These are phyloP conservation scores for Aegilops bicornis DNA, from an alignment of 176 grass and related monocot genomes.

Conservation along the genomic window DNA sequence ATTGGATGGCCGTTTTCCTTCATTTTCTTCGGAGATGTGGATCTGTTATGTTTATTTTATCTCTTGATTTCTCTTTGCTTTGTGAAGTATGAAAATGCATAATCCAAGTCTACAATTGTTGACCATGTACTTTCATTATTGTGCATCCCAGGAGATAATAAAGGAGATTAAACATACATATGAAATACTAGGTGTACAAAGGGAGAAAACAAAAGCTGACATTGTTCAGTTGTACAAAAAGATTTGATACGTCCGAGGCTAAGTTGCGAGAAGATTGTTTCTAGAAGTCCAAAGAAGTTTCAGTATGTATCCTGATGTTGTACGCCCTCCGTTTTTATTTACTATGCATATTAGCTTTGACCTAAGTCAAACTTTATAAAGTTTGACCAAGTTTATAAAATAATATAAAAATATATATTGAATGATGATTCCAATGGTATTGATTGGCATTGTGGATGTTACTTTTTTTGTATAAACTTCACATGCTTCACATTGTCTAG, in stretches of 20 bases:
- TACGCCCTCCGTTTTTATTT: too few relatives aligned
- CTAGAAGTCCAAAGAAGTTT: conserved; percentile 89
- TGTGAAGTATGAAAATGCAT: not conserved
- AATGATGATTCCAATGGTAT: too few relatives aligned
- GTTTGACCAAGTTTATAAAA: too few relatives aligned
- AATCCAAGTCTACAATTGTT: not conserved
- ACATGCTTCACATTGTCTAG: not conserved
- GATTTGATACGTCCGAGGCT: conserved; percentile 89
- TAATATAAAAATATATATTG: too few relatives aligned
- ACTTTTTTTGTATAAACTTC: not conserved
- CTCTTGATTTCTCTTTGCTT: not conserved
- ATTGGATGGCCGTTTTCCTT: too few relatives aligned
- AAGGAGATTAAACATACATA: conserved; percentile 83
- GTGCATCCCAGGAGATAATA: conserved; percentile 50
- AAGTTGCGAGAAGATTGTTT: conserved; percentile 92
- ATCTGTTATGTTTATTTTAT: conserved; percentile 8
- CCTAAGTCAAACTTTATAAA: too few relatives aligned
- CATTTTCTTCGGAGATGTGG: not conserved
- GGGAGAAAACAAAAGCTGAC: conserved; percentile 93
- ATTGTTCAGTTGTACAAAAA: conserved; percentile 96
- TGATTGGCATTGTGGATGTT: too few relatives aligned
- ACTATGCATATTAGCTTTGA: too few relatives aligned
- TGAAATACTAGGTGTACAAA: conserved; percentile 73
- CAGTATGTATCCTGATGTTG: not conserved
- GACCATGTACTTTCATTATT: conserved; percentile 8